These are phyloP conservation scores for Hyaloscypha hepaticicola DNA, from an alignment of 495 filamentous ascomycete species.

Conservation along the genomic window DNA sequence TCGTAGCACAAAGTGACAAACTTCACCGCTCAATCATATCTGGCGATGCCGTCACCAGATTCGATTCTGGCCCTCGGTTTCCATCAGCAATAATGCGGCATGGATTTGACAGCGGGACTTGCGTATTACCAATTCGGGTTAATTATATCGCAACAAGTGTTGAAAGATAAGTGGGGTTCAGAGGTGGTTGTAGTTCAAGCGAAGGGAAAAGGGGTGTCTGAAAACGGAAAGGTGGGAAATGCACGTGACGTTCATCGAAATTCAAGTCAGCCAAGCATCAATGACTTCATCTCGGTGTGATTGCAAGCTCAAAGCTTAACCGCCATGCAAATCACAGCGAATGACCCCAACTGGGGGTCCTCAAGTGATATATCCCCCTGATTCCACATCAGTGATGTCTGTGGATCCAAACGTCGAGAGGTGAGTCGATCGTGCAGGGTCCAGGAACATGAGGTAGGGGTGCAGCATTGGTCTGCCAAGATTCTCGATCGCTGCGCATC, in stretches of 20 bases:
- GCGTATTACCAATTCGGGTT: no score
- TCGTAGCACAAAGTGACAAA: no score
- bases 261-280: neutral
- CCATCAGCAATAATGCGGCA: no score
- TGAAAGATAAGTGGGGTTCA: no score
- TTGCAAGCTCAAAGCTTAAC: neutral
- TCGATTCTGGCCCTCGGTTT: no score
- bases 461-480: neutral
- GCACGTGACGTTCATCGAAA: neutral
- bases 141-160: no score
- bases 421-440: neutral
- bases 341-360: neutral
- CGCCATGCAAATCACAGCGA: neutral
- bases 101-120: no score
- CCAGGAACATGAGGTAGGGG: neutral
- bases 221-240: neutral
- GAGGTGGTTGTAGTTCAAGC: no score
- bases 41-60: no score
- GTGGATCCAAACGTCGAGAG: neutral
- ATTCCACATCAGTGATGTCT: neutral
- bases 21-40: no score
- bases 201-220: neutral
- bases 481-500: neutral
- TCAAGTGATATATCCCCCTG: neutral
- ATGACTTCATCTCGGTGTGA: neutral